These are phyloP conservation scores for Metschnikowia shivogae DNA, from an alignment of 805 yeast species.

Conservation along the genomic window DNA sequence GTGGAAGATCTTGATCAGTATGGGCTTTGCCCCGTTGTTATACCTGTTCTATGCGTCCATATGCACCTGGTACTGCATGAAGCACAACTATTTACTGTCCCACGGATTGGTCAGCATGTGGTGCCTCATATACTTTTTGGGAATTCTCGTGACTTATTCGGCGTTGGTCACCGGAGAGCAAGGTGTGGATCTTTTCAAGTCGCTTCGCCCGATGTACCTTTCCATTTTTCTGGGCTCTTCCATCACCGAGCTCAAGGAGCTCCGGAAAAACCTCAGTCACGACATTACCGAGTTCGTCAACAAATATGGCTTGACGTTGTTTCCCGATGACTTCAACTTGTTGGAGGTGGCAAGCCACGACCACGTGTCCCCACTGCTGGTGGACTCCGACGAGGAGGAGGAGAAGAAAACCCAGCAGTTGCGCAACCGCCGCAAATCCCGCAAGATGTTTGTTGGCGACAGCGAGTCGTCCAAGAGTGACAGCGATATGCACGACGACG, in stretches of 20 bases:
- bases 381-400: constrained; percentile 47
- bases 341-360: constrained; percentile 40
- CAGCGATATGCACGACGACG: constrained; percentile 20
- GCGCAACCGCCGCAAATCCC: constrained; percentile 39
- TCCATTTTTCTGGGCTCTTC: constrained; percentile 57
- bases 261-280: constrained; percentile 58
- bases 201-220: constrained; percentile 74
- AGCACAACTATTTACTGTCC: constrained; percentile 11
- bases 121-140: constrained; percentile 50
- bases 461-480: constrained; percentile 10
- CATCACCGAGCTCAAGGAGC: constrained; percentile 53
- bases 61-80: constrained; percentile 37
- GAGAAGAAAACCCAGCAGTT: constrained; percentile 46
- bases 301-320: constrained; percentile 75
- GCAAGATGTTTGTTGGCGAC: constrained; percentile 13
- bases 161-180: constrained; percentile 89
- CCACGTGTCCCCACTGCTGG: constrained; percentile 23
- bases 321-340: constrained; percentile 73
- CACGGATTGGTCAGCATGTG: constrained; percentile 35
- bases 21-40: constrained; percentile 84
- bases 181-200: constrained; percentile 84
- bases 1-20: constrained; percentile 88
- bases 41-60: constrained; percentile 75
- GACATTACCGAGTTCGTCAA: constrained; percentile 79
- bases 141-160: constrained; percentile 77